phyloP scores from a whole-genome alignment of 1,284 basidiomycete genomes.

The Ustilago shanxiensis region DNA sequence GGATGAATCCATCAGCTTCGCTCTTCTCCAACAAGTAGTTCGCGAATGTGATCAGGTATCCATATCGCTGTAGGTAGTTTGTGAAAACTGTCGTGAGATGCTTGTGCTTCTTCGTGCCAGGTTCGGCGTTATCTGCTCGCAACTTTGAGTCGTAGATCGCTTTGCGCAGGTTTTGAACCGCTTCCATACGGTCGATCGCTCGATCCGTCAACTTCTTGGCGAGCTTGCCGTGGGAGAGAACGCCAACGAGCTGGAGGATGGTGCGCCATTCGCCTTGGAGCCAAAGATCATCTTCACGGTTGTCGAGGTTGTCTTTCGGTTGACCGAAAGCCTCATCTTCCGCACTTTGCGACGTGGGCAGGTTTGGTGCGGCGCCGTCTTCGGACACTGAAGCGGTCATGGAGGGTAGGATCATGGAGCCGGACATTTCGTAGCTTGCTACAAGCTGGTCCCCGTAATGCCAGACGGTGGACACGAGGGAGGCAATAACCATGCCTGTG shows the following conservation, averaged over 20 bases:
- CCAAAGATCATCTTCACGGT: constrained; percentile 69
- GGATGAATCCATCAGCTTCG: constrained; percentile 67
- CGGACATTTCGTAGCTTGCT: constrained; percentile 38
- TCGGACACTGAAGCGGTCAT: constrained; percentile 1
- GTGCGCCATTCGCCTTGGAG: constrained; percentile 91
- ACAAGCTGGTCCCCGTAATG: constrained; percentile 58
- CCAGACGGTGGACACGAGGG: constrained; percentile 63
- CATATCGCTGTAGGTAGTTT: constrained; percentile 74
- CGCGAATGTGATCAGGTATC: constrained; percentile 91
- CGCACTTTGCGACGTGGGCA: background rate
- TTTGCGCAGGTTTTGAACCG: constrained; percentile 68
- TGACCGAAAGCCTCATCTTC: constrained; percentile 45
- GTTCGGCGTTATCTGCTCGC: constrained; percentile 63
- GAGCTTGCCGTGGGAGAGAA: constrained; percentile 87
- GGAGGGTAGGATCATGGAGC: constrained; percentile 26
- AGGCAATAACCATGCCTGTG: constrained; percentile 68
- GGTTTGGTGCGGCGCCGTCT: background rate
- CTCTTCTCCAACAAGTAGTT: constrained; percentile 88
- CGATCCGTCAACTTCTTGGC: constrained; percentile 91
- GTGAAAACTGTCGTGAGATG: constrained; percentile 60
- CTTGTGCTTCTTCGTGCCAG: constrained; percentile 53
- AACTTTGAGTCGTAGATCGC: constrained; percentile 67
- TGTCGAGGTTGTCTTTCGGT: constrained; percentile 59
- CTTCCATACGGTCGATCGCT: constrained; percentile 68
- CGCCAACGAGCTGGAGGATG: constrained; percentile 91